Conservation (phyloP, 352 stramenopile species). For the Peronospora farinosa region DNA sequence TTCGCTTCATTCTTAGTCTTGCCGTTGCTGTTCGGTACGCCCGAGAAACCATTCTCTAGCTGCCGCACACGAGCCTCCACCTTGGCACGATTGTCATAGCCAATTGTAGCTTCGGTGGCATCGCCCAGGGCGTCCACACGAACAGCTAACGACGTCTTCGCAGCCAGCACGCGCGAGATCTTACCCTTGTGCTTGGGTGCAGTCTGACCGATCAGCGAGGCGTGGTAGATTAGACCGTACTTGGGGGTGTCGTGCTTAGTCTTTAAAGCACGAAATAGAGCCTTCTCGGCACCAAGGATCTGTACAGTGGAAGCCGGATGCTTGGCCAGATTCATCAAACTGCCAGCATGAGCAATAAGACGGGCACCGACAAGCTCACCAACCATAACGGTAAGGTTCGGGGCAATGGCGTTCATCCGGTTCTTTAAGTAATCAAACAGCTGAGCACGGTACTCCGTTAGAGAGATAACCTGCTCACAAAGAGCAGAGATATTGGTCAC, state of each 20-base stretch:
- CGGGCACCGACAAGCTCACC: constrained; percentile 97
- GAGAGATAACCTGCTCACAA: constrained; percentile 87
- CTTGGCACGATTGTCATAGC: constrained; percentile 96
- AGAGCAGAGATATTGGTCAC: constrained; percentile 95
- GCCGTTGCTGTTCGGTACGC: constrained; percentile 77
- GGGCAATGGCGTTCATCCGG: constrained; percentile 99
- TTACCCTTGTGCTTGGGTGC: constrained; percentile 99
- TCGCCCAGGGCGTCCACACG: constrained; percentile 99
- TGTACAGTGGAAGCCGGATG: constrained; percentile 97
- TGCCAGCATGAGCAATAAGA: constrained; percentile 98
- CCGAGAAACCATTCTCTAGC: constrained; percentile 92
- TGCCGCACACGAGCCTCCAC: constrained; percentile 97
- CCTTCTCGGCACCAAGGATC: constrained; percentile 99
- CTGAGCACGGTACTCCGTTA: constrained; percentile 89
- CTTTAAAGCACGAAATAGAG: constrained; percentile 99
- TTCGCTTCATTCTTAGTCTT: constrained; percentile 88
- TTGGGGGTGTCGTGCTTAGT: constrained; percentile 99
- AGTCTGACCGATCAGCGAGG: constrained; percentile 97
- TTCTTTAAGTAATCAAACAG: constrained; percentile 99
- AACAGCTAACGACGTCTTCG: constrained; percentile 97
- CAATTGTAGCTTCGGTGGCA: constrained; percentile 92
- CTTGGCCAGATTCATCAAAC: constrained; percentile 99
- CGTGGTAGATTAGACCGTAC: constrained; percentile 99
- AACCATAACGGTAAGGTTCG: constrained; percentile 99
- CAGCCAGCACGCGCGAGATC: constrained; percentile 97